phyloP scores from a whole-genome alignment of 257 asterid species.

The Striga asiatica region DNA sequence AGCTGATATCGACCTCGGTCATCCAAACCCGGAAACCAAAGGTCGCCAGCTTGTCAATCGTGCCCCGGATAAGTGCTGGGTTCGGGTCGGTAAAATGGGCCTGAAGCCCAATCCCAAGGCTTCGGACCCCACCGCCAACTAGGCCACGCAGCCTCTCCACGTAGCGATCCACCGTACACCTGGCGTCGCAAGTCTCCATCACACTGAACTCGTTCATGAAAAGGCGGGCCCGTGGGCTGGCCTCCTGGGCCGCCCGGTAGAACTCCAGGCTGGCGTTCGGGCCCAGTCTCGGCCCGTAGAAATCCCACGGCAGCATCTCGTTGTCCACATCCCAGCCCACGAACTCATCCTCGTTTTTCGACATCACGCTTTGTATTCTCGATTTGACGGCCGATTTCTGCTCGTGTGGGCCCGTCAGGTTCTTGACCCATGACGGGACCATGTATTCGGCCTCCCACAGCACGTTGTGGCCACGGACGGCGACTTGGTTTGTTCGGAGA shows the following conservation, averaged over 20 bases:
- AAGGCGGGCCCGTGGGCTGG: constrained; percentile 39
- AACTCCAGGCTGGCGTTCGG: constrained; percentile 35
- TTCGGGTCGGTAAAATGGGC: constrained; percentile 39
- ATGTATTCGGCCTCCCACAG: constrained; percentile 50
- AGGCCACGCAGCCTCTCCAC: constrained; percentile 29
- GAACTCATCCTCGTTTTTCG: constrained; percentile 20
- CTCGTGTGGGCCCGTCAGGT: constrained; percentile 23
- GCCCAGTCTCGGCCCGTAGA: constrained; percentile 28
- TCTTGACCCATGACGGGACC: constrained; percentile 42
- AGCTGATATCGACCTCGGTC: constrained; percentile 44
- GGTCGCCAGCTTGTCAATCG: constrained; percentile 40
- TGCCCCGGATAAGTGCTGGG: constrained; percentile 40
- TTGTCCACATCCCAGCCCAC: constrained; percentile 71
- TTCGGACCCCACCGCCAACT: constrained; percentile 17
- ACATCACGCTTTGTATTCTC: constrained; percentile 6
- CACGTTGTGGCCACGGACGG: constrained; percentile 58
- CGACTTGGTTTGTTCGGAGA: constrained; percentile 27
- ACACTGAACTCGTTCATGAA: constrained; percentile 54
- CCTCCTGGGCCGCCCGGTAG: constrained; percentile 28
- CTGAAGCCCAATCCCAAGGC: constrained; percentile 55
- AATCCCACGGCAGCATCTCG: constrained; percentile 53
- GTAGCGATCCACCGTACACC: constrained; percentile 30
- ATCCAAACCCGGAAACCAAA: constrained; percentile 57
- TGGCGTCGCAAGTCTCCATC: constrained; percentile 34
- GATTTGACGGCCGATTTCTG: constrained; percentile 29